A percentile compares a stretch with the other conserved stretches of the same genome.
Evolutionary conservation across 768 basidiomycete species (phyloP).

Genomic region (Crassisporium funariophilum): DNA sequence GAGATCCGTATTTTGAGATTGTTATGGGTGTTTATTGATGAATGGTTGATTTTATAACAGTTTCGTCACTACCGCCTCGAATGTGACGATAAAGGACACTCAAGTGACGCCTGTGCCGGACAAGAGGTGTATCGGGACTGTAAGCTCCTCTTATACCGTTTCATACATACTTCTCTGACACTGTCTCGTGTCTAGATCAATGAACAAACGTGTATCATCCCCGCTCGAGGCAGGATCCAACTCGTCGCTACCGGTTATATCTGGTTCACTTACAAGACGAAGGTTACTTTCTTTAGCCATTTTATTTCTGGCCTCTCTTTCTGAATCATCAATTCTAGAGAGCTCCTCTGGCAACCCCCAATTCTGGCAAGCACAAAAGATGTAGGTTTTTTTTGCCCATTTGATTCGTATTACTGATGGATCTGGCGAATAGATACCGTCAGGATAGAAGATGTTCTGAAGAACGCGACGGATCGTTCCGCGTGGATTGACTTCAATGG

Average conservation of each 20-base stretch:
- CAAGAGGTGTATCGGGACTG: conserved; percentile 26
- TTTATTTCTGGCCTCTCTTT: not conserved
- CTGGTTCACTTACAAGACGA: conserved; percentile 29
- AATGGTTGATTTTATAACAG: conserved; percentile 9
- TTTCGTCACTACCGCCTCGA: conserved; percentile 23
- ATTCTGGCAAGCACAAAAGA: conserved; percentile 25
- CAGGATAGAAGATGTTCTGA: conserved; percentile 27
- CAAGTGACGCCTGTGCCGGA: conserved; percentile 21
- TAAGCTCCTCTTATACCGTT: conserved; percentile 11
- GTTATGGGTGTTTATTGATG: not conserved
- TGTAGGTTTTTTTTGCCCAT: conserved; percentile 12
- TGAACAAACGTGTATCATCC: conserved; percentile 21
- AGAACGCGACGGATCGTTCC: conserved; percentile 25
- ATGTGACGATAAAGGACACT: conserved; percentile 22
- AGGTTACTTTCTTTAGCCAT: conserved; percentile 5
- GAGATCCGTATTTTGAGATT: not conserved
- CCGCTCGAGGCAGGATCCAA: conserved; percentile 25
- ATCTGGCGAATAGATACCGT: conserved; percentile 18
- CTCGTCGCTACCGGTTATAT: conserved; percentile 27
- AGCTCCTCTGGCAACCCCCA: conserved; percentile 26
- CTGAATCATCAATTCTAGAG: conserved; percentile 12
- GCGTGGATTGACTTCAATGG: conserved; percentile 28
- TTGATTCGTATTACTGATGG: not conserved
- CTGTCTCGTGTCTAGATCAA: conserved; percentile 14
- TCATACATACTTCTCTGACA: not conserved